Evolutionary conservation across 192 early-diverging fungal species (phyloP).

Genomic region (Cladochytrium replicatum): DNA sequence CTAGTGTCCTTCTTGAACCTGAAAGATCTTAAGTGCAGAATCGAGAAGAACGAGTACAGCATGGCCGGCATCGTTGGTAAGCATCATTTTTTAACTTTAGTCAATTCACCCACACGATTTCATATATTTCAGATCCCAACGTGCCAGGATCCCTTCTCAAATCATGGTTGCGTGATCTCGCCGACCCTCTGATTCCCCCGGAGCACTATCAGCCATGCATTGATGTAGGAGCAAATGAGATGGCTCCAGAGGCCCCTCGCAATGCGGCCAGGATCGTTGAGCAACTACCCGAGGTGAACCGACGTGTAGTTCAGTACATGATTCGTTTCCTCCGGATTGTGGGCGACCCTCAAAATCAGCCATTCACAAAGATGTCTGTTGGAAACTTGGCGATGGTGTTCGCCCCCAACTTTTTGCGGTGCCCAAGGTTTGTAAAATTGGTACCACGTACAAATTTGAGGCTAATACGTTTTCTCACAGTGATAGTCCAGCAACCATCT

Average conservation of each 20-base stretch:
- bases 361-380: constrained; percentile 81
- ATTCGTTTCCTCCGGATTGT: constrained; percentile 75
- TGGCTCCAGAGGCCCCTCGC: constrained; percentile 41
- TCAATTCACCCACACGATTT: background rate
- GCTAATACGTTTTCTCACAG: background rate
- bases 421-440: too few relatives aligned
- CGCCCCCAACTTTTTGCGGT: constrained; percentile 87
- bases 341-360: constrained; percentile 57
- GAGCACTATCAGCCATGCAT: constrained; percentile 74
- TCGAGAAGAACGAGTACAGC: constrained; percentile 76
- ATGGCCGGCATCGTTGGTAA: constrained; percentile 54
- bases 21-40: constrained; percentile 56
- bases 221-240: constrained; percentile 32
- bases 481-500: constrained; percentile 43
- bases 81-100: background rate
- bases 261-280: too few relatives aligned
- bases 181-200: constrained; percentile 79
- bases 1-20: background rate
- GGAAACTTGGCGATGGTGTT: constrained; percentile 93
- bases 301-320: constrained; percentile 65
- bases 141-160: constrained; percentile 87
- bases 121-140: constrained; percentile 57
- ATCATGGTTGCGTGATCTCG: constrained; percentile 87
- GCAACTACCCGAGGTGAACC: constrained; percentile 57
- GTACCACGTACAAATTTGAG: too few relatives aligned